Conservation (phyloP, 2,329 filamentous ascomycete species). For the Simplicillium aogashimaense region DNA sequence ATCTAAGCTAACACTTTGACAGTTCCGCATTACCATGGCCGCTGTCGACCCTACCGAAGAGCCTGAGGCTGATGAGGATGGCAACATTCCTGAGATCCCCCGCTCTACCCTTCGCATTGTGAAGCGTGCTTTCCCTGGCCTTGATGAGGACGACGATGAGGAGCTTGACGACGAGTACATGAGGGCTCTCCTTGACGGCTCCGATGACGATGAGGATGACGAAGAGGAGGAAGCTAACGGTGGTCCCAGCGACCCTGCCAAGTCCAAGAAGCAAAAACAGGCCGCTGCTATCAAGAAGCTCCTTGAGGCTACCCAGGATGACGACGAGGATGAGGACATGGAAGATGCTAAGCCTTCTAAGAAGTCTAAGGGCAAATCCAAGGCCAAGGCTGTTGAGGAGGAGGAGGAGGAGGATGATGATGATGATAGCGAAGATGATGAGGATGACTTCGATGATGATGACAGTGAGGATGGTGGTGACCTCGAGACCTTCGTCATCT, state of each 20-base stretch:
- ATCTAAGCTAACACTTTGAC: conserved; percentile 16
- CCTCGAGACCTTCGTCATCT: conserved; percentile 85
- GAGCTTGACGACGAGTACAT: conserved; percentile 60
- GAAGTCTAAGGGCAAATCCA: conserved; percentile 64
- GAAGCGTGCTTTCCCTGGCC: conserved; percentile 54
- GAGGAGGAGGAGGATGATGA: conserved; percentile 45
- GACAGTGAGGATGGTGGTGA: conserved; percentile 50
- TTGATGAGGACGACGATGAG: conserved; percentile 51
- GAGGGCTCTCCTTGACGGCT: conserved; percentile 39
- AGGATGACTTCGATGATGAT: conserved; percentile 48
- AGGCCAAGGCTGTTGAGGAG: conserved; percentile 50
- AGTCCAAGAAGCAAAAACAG: conserved; percentile 78
- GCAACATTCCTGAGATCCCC: conserved; percentile 50
- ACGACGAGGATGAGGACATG: conserved; percentile 64
- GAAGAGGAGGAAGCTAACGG: conserved; percentile 65
- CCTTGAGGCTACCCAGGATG: conserved; percentile 53
- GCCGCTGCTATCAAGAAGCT: conserved; percentile 71
- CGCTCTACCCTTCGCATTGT: conserved; percentile 88
- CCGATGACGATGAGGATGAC: conserved; percentile 41
- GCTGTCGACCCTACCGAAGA: conserved; percentile 84
- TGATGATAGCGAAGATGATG: conserved; percentile 41
- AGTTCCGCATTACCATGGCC: conserved; percentile 99
- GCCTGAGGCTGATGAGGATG: conserved; percentile 53
- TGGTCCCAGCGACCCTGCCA: conserved; percentile 82
- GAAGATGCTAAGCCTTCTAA: conserved; percentile 52